Conservation (phyloP, 495 filamentous ascomycete genomes). For the Trichoderma erinaceum region DNA sequence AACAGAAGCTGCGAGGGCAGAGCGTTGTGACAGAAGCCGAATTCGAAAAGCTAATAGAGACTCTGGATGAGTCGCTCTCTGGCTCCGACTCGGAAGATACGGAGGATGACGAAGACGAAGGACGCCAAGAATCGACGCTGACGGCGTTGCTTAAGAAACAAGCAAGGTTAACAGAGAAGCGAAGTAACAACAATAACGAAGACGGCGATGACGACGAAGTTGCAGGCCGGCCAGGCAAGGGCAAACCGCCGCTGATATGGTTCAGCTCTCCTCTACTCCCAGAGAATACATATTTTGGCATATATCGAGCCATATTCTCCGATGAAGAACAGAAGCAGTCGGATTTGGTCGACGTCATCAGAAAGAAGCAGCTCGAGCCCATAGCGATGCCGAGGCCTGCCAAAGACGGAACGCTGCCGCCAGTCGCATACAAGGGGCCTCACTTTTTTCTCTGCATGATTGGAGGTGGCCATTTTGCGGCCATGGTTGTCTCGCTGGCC, state of each 20-base stretch:
- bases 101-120: conserved; percentile 45
- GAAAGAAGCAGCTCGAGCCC: conserved; percentile 67
- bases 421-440: conserved; percentile 52
- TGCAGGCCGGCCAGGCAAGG: conserved; percentile 40
- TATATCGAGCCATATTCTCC: conserved; percentile 81
- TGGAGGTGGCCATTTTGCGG: conserved; percentile 94
- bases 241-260: conserved; percentile 79
- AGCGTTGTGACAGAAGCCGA: conserved; percentile 65
- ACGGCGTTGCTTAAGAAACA: conserved; percentile 75
- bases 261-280: conserved; percentile 70
- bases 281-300: conserved; percentile 68
- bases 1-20: conserved; percentile 71
- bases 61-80: conserved; percentile 86
- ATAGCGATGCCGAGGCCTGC: conserved; percentile 45
- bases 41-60: conserved; percentile 76
- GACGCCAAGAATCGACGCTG: conserved; percentile 55
- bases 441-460: conserved; percentile 98
- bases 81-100: conserved; percentile 58
- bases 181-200: conserved; percentile 26
- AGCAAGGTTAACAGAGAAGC: conserved; percentile 56
- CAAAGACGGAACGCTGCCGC: conserved; percentile 44
- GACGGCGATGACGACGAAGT: conserved; percentile 46
- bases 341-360: conserved; percentile 58
- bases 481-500: conserved; percentile 84
- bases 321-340: conserved; percentile 60